These are phyloP conservation scores for Trametes hirsuta DNA, from an alignment of 1,284 basidiomycete genomes.

Conservation along the genomic window DNA sequence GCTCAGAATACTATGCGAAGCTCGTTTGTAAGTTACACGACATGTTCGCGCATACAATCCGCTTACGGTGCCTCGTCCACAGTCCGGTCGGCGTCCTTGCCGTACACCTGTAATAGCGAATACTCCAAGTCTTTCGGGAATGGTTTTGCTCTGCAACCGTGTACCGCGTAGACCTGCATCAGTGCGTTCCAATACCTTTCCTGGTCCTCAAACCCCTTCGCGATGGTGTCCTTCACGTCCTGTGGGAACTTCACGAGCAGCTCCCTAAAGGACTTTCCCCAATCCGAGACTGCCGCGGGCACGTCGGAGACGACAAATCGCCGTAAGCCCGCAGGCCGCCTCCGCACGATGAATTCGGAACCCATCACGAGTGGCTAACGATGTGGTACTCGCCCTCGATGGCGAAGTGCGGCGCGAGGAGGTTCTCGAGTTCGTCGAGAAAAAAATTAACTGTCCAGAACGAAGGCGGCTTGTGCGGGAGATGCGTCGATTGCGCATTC, in stretches of 20 bases:
- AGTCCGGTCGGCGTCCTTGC: constrained; percentile 26
- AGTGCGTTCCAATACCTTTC: constrained; percentile 30
- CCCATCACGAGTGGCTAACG: constrained; percentile 37
- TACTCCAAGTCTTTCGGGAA: constrained; percentile 26
- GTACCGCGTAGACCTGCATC: constrained; percentile 22
- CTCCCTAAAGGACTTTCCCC: constrained; percentile 23
- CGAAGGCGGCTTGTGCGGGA: constrained; percentile 28
- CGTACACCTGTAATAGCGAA: constrained; percentile 18
- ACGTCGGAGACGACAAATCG: constrained; percentile 32
- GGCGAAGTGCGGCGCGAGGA: constrained; percentile 29
- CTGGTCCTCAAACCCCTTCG: constrained; percentile 27
- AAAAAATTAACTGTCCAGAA: constrained; percentile 39
- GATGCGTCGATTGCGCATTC: constrained; percentile 35
- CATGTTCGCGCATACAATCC: too few species aligned
- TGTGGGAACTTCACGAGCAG: constrained; percentile 27
- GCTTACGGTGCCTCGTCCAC: constrained; percentile 26
- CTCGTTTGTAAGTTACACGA: not conserved
- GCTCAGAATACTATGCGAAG: constrained; percentile 18
- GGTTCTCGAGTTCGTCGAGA: constrained; percentile 36
- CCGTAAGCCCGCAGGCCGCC: constrained; percentile 31
- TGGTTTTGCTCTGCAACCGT: constrained; percentile 30
- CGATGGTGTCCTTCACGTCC: constrained; percentile 29
- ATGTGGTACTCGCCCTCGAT: constrained; percentile 31
- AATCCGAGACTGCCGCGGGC: constrained; percentile 26
- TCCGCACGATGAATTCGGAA: constrained; percentile 26